Base-by-base conservation (phyloP, 2,329 filamentous ascomycete genomes). In the Fusarium dimerum region DNA sequence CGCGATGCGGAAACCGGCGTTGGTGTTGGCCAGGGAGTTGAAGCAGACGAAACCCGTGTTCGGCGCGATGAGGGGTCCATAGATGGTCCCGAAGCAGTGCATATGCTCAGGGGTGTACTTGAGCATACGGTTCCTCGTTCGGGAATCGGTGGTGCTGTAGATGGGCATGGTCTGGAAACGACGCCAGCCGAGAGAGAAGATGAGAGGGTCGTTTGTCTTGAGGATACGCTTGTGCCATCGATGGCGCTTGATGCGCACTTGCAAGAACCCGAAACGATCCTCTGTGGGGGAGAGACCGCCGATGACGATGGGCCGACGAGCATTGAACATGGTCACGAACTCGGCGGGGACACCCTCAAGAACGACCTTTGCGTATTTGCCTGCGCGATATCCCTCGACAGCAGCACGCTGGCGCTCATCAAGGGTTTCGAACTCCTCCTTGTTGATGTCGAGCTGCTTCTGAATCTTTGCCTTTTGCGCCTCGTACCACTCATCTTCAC, bases 91-190 rank as follows among this genome's bases (percentile, higher is more conserved):
- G 70, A 96, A 96, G 76, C 95, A 99, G 76, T 97, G 94, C 92
- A 97, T 97, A 69, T 99, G 94, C 77, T 99, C 95, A 0, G 94
- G 95, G 0, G 93, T 97, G 73, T 99, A 99, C 73, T 99, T 99
- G 56, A 99, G 83, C 93, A 99, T 97, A 51, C 94, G 87, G 74
- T 97, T 97, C 58, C 94, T 83, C 26, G 90, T 95, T 63, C 94
- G 85, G 56, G 90, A 96, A 72, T 97, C 94, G 20, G 90, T 94
- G 51, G 94, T 96, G 75, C 89, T 94, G 82, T 97, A 99, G 54
- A 97, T 86, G 16, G 93, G 93, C 62, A 94, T 78, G 6, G 89
- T 87, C 74, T 97, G 94, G 78, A 99, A 99, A 55, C 94, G 84
- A 46, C 94, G 83, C 94, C 94, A 99, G 40, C 94, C 94, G 41